Evolutionary conservation across 2,329 filamentous ascomycete species (phyloP).

Genomic region (Monosporascus sp.): DNA sequence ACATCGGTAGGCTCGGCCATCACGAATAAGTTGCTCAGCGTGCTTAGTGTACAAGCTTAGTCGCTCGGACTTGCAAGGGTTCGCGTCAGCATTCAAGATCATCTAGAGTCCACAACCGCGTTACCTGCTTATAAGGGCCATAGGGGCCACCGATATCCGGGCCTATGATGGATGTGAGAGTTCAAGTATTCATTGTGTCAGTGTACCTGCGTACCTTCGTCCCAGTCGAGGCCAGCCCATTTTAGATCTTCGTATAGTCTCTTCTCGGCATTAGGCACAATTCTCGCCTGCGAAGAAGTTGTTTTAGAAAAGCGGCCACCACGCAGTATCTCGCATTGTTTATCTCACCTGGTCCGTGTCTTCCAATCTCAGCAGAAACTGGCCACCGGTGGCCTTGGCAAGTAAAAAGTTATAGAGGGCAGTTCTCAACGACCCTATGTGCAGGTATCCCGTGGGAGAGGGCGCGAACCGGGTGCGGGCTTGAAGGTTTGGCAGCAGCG

Average conservation of each 20-base stretch:
- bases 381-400: constrained; percentile 80
- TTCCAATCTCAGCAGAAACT: constrained; percentile 87
- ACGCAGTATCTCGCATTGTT: background rate
- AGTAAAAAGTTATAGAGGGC: constrained; percentile 93
- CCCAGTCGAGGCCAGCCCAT: constrained; percentile 90
- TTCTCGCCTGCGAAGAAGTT: constrained; percentile 57
- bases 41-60: constrained; percentile 67
- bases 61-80: constrained; percentile 62
- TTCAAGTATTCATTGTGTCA: constrained; percentile 3
- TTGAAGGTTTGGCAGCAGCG: constrained; percentile 47
- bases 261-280: constrained; percentile 73
- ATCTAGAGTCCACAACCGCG: background rate
- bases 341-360: constrained; percentile 80
- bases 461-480: constrained; percentile 86
- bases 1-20: constrained; percentile 80
- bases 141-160: constrained; percentile 75
- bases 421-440: constrained; percentile 85
- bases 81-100: background rate
- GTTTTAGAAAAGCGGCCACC: constrained; percentile 3
- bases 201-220: constrained; percentile 61
- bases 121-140: constrained; percentile 80
- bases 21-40: constrained; percentile 61
- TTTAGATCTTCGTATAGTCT: constrained; percentile 71
- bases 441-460: constrained; percentile 89
- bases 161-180: constrained; percentile 39